Evolutionary conservation across 148 eudicot species (phyloP), one percentile per base, ranked within the genome.

Genomic region (Diospyros kaki): DNA sequence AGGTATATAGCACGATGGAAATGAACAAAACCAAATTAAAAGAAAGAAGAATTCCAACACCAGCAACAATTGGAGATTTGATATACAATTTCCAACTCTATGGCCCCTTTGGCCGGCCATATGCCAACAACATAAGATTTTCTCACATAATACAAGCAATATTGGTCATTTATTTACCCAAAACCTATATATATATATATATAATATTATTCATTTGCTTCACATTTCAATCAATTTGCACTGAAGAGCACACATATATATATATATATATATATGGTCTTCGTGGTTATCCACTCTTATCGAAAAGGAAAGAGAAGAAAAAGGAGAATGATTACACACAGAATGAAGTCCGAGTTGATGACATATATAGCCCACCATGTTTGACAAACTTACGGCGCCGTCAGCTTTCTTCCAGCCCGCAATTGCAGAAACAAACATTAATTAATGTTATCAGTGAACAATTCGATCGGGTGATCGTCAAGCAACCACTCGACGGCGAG

Each of bases 281-380:
- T 45, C 61, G 50, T 6, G 81, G 81, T 73, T 79, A 73, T 68
- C 81, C 81, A 50, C 28, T 59, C 65, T 78, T 58, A 18, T 52
- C 40, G 48, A n/a, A 42, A 48, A 73, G 44, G 17, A 17, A 44
- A 58, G 65, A 44, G n/a, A 38, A 45, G 42, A 58, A 15, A 38
- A 9, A 48, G 12, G 56, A 39, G 55, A 3, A 64, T 15, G 40
- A 46, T n/a, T 66, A 61, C 60, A 58, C 68, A 11, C 74, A 38
- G 9, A 4, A 42, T 28, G 46, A 48, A 50, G 63, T 14, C 64
- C 28, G 39, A 38, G 62, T 50, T 9, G 8, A 43, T 15, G 15
- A n/a, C 68, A 66, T 13, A 73, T 13, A 43, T 51, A 69, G 73
- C 58, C 67, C 44, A 59, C 58, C 46, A 73, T 51, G 15, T 58